Base-by-base conservation (phyloP, 2,329 filamentous ascomycete species). In the Epichloe amarillans region DNA sequence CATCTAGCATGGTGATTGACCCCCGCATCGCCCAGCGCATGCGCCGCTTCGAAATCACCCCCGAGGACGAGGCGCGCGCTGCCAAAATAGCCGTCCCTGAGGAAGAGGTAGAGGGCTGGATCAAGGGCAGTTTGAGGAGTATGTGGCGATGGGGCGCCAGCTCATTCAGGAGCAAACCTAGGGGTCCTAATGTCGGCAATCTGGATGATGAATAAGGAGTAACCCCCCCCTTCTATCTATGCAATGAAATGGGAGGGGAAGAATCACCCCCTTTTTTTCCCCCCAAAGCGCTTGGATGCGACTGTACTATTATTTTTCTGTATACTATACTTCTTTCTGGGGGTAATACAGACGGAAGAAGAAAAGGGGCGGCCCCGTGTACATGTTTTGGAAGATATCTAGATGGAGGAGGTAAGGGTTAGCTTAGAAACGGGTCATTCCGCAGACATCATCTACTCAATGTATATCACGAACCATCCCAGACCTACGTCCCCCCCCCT, bases 11-110 rank as follows among this genome's bases (percentile, higher is more conserved):
- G 49, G 81, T 86, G 2, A 64, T 95, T 10, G 90, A 98, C 63
- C 69, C 79, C 12, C 77, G 90, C 38, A 82, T 96, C 54, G 79
- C 78, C 5, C 74, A 75, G 60, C 81, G 88, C 49, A 96, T 97
- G 91, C 77, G 85, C 51, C 79, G 79, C 49, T 94, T 93, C 60
- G 77, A 84, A 62, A 69, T 95, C 23, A 71, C 67, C 12, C 69
- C 77, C 0, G 84, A 86, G 52, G 83, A 89, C 37, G 86, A 90
- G 64, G 77, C 76, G 37, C 76, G 81, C 51, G 83, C 83, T 1
- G 71, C 74, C 44, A 69, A 71, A 51, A 79, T 89, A 50, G 72
- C 73, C 30, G 74, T 84, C 14, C 77, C 81, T 0, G 76, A 83
- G 64, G 80, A 83, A 59, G 82, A 86, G 62, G 68, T 88, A 53